A percentile compares a stretch with the other conserved stretches of the same genome.
Conservation (phyloP, 805 yeast species). For the Sugiyamaella chiloensis region DNA sequence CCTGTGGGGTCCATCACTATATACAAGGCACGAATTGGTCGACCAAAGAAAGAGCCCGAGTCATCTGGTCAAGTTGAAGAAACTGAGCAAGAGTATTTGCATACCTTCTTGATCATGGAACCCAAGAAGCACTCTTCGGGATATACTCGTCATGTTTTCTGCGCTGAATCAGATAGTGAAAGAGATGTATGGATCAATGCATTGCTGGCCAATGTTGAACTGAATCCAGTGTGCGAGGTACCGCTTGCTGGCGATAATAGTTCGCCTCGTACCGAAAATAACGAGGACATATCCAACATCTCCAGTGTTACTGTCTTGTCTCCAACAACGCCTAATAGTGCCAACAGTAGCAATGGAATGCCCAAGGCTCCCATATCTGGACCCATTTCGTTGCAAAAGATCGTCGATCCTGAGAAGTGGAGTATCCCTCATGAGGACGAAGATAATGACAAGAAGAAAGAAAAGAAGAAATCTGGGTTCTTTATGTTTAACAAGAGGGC, state of each 20-base stretch:
- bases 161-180: conserved; percentile 77
- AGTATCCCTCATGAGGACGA: conserved; percentile 33
- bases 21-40: conserved; percentile 53
- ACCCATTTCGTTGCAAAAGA: conserved; percentile 15
- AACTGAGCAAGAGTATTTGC: conserved; percentile 37
- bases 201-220: conserved; percentile 30
- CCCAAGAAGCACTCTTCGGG: conserved; percentile 32
- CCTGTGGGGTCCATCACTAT: conserved; percentile 51
- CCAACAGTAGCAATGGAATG: no score
- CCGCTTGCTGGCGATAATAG: neutral
- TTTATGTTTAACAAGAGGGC: conserved; percentile 12
- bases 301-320: conserved; percentile 17
- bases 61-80: conserved; percentile 39
- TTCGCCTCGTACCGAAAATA: neutral
- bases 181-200: conserved; percentile 68
- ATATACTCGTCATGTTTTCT: conserved; percentile 49
- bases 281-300: conserved; percentile 7
- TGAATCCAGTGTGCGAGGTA: conserved; percentile 7
- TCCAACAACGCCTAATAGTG: conserved; percentile 3
- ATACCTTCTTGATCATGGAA: conserved; percentile 53
- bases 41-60: conserved; percentile 41
- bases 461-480: conserved; percentile 6
- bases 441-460: conserved; percentile 29
- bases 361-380: conserved; percentile 15
- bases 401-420: conserved; percentile 20